Conservation (phyloP, 2,329 filamentous ascomycete species). For the Fusarium ramigenum region DNA sequence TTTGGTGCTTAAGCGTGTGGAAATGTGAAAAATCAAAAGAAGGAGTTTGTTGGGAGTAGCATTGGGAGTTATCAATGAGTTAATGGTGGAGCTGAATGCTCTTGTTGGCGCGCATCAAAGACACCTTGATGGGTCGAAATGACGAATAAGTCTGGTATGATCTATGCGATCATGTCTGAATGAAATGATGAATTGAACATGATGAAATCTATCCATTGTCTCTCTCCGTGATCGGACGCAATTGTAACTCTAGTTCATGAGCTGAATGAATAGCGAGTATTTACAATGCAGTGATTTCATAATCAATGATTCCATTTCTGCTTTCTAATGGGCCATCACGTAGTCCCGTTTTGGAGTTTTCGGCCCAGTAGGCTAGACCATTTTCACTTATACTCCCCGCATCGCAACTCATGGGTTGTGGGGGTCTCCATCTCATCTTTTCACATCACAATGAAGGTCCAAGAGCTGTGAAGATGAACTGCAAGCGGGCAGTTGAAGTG, state of each 20-base stretch:
- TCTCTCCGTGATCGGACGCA: not conserved
- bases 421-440: not conserved
- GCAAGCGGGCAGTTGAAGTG: no score
- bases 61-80: conserved; percentile 10
- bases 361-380: not conserved
- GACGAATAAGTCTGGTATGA: conserved; percentile 16
- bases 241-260: not conserved
- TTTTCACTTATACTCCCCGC: not conserved
- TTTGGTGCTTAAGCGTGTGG: conserved; percentile 61
- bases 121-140: conserved; percentile 37
- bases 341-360: conserved; percentile 2
- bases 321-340: not conserved
- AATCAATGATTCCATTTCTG: not conserved
- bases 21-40: not conserved
- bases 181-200: conserved; percentile 28
- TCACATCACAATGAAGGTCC: not conserved
- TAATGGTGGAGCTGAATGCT: conserved; percentile 26
- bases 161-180: not conserved
- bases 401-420: not conserved
- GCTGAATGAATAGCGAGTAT: not conserved
- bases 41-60: conserved; percentile 5
- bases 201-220: not conserved
- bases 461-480: not conserved
- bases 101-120: conserved; percentile 13
- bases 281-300: not conserved